These are phyloP conservation scores for Orbilia oligospora DNA, from an alignment of 2,329 filamentous ascomycete species.

Conservation along the genomic window DNA sequence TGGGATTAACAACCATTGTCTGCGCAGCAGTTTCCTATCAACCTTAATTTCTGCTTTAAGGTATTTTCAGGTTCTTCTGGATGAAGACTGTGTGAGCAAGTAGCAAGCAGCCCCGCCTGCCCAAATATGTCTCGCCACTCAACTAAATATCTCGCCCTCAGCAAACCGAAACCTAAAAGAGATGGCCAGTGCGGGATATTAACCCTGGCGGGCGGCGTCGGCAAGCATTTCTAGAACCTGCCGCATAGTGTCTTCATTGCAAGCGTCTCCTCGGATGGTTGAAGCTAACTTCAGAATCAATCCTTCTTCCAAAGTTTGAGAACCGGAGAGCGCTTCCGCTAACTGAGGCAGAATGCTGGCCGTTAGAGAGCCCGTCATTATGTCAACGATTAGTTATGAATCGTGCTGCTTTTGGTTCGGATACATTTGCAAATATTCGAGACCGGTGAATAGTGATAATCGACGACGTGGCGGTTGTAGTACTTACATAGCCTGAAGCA, in stretches of 20 bases:
- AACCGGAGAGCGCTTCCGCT: neutral
- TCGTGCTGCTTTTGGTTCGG: neutral
- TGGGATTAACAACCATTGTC: constrained; percentile 61
- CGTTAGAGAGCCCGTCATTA: neutral
- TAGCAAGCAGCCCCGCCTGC: constrained; percentile 62
- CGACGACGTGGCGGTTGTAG: neutral
- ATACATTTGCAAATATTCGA: neutral
- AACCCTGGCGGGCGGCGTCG: constrained; percentile 52
- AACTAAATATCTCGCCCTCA: constrained; percentile 43
- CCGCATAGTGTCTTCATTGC: neutral
- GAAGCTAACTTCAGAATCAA: constrained; percentile 17
- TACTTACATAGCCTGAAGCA: no score
- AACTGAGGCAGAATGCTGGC: neutral
- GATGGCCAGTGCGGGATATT: constrained; percentile 1
- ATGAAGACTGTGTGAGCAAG: constrained; percentile 33
- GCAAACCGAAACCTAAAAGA: neutral
- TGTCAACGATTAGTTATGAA: neutral
- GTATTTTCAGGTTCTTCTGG: constrained; percentile 35
- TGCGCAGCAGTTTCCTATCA: constrained; percentile 63
- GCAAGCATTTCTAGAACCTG: constrained; percentile 41
- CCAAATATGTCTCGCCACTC: constrained; percentile 62
- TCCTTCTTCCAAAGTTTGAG: neutral
- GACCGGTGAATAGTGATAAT: neutral
- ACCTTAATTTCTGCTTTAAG: constrained; percentile 60
- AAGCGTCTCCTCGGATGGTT: neutral